Conservation (phyloP, 768 basidiomycete species). For the Amanita rubescens region DNA sequence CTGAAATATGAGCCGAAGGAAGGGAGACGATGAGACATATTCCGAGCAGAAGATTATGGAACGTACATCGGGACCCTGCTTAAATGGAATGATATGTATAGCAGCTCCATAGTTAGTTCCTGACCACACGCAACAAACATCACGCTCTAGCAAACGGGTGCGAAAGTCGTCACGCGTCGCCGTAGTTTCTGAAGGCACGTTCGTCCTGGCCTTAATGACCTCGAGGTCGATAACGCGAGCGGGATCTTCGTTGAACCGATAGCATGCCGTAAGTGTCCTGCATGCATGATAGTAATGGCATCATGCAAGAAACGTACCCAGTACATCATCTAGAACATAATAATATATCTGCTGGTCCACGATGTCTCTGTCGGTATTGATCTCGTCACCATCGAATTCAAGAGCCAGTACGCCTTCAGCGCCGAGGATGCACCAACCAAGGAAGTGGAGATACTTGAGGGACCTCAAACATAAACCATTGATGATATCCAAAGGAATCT, state of each 20-base stretch:
- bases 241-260: too few species aligned
- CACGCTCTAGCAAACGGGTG: too few species aligned
- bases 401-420: too few species aligned
- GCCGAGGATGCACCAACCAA: too few species aligned
- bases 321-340: not conserved
- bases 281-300: not conserved
- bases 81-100: conserved; percentile 16
- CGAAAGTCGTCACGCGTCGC: too few species aligned
- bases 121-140: conserved; percentile 17
- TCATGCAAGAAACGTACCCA: not conserved
- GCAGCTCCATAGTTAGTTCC: not conserved
- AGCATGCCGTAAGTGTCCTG: conserved; percentile 11
- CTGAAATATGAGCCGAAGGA: conserved; percentile 10
- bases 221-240: too few species aligned
- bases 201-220: too few species aligned
- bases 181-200: too few species aligned
- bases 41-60: conserved; percentile 9
- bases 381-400: not conserved
- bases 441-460: too few species aligned
- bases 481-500: too few species aligned
- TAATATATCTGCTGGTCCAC: not conserved
- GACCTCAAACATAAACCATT: too few species aligned
- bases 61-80: conserved; percentile 13
- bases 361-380: not conserved
- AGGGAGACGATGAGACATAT: conserved; percentile 10